Conservation (phyloP, 805 yeast species). For the Blastobotrys attinorum region DNA sequence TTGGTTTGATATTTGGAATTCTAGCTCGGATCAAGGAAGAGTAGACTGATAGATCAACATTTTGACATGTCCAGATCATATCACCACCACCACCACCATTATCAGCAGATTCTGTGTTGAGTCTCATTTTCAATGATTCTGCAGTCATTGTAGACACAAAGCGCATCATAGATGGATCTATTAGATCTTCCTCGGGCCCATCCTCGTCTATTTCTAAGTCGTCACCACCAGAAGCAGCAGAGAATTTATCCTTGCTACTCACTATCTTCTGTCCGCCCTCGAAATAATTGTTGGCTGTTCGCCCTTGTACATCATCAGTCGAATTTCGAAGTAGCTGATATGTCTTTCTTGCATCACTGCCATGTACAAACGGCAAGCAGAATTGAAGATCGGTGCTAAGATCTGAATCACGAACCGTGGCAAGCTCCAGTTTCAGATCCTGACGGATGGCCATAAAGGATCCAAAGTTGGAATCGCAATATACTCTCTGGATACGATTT, state of each 20-base stretch:
- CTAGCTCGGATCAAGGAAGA: neutral
- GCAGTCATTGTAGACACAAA: neutral
- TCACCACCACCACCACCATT: too few species aligned
- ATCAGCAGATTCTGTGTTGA: neutral
- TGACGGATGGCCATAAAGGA: conserved; percentile 63
- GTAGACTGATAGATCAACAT: neutral
- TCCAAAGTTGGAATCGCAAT: conserved; percentile 55
- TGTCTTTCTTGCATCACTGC: conserved; percentile 5
- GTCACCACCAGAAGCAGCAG: too few species aligned
- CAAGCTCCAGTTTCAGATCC: conserved; percentile 51
- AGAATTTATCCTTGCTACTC: too few species aligned
- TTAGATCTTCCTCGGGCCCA: conserved; percentile 4
- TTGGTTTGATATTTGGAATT: neutral
- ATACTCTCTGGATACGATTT: conserved; percentile 54
- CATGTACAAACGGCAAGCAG: conserved; percentile 39
- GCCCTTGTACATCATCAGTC: neutral
- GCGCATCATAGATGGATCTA: conserved; percentile 3
- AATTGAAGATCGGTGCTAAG: conserved; percentile 46
- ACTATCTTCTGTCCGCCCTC: too few species aligned
- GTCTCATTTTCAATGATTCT: neutral
- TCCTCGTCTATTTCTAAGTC: too few species aligned
- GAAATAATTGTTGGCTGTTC: neutral
- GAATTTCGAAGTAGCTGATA: conserved; percentile 1
- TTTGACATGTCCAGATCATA: neutral
- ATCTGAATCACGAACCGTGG: conserved; percentile 40